These are phyloP conservation scores for Fusarium stilboides DNA, from an alignment of 2,329 filamentous ascomycete genomes.

Conservation along the genomic window DNA sequence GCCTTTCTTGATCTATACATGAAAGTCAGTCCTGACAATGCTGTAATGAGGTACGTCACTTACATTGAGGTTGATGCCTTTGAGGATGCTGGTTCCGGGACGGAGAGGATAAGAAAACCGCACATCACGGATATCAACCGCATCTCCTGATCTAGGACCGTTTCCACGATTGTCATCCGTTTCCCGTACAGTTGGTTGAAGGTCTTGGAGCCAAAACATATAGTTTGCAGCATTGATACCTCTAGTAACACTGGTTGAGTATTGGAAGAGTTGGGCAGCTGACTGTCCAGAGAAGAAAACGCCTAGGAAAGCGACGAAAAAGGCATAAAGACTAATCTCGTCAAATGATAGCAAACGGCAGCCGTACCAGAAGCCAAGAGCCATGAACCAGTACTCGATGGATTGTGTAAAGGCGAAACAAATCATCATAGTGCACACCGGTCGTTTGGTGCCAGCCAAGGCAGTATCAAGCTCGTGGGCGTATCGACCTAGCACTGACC, in stretches of 20 bases:
- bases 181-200: conserved; percentile 59
- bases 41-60: not conserved
- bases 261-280: conserved; percentile 58
- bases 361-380: conserved; percentile 59
- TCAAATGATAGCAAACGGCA: conserved; percentile 54
- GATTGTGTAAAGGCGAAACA: conserved; percentile 56
- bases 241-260: conserved; percentile 67
- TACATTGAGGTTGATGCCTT: conserved; percentile 54
- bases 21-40: not conserved
- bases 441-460: conserved; percentile 45
- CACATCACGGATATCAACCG: conserved; percentile 67
- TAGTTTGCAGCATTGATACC: conserved; percentile 64
- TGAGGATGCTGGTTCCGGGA: conserved; percentile 57
- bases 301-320: conserved; percentile 65
- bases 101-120: conserved; percentile 74
- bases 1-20: conserved; percentile 55
- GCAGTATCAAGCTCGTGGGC: conserved; percentile 50
- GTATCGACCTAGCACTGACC: conserved; percentile 52
- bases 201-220: conserved; percentile 61
- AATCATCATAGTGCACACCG: conserved; percentile 51
- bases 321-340: conserved; percentile 67
- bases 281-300: conserved; percentile 63
- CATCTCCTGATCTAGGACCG: conserved; percentile 50
- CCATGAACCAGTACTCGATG: conserved; percentile 56
- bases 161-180: conserved; percentile 57